A percentile compares a stretch with the other conserved stretches of the same genome.
These are phyloP conservation scores for Apiospora phragmitis DNA, from an alignment of 2,329 filamentous ascomycete species.

Conservation along the genomic window DNA sequence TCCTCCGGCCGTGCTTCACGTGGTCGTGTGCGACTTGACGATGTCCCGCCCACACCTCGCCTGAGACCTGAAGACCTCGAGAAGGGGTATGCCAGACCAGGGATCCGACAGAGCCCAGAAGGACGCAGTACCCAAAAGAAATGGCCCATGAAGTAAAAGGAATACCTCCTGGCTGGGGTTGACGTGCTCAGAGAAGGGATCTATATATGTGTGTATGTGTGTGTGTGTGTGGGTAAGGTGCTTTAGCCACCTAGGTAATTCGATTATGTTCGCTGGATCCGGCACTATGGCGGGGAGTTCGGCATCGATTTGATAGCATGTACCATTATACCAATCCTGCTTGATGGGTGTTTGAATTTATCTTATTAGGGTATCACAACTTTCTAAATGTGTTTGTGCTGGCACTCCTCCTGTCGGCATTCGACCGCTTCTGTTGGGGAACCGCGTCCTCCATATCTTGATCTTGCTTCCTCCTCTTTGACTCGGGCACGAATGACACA, in stretches of 20 bases:
- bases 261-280: not conserved
- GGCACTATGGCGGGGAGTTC: not conserved
- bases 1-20: conserved; percentile 32
- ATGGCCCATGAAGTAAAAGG: conserved; percentile 27
- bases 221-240: not conserved
- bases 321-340: not conserved
- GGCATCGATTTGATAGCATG: not conserved
- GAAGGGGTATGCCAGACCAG: conserved; percentile 48
- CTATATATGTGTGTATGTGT: too few species aligned
- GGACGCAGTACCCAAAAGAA: conserved; percentile 17
- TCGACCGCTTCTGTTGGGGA: conserved; percentile 30
- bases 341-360: conserved; percentile 15
- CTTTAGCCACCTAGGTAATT: not conserved
- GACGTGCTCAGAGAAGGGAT: not conserved
- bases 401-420: conserved; percentile 69
- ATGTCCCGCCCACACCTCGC: conserved; percentile 60
- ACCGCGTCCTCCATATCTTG: conserved; percentile 21
- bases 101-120: not conserved
- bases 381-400: conserved; percentile 70
- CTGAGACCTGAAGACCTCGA: conserved; percentile 58
- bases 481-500: conserved; percentile 71
- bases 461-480: conserved; percentile 46
- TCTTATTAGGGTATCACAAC: conserved; percentile 55
- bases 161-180: not conserved
- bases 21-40: conserved; percentile 49